Conservation (phyloP, 495 filamentous ascomycete species). For the Tuber indicum region DNA sequence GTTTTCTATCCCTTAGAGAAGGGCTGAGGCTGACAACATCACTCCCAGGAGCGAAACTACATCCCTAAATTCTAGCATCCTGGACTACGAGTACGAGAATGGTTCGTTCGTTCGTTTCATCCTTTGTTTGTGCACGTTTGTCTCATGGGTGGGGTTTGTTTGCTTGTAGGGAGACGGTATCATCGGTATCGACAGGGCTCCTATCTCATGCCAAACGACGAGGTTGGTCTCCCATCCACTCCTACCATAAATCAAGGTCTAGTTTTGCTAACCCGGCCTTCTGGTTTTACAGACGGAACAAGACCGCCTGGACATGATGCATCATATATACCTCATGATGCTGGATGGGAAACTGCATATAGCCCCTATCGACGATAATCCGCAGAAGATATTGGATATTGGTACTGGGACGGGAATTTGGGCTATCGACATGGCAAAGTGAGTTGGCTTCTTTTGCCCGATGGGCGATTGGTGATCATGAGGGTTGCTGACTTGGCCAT, state of each 20-base stretch:
- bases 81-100: slow-evolving; percentile 34
- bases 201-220: slow-evolving; percentile 36
- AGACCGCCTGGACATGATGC: slow-evolving; percentile 55
- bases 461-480: not conserved
- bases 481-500: not conserved
- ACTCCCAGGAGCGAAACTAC: slow-evolving; percentile 24
- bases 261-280: not conserved
- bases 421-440: slow-evolving; percentile 51
- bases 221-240: slow-evolving; percentile 13
- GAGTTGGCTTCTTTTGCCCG: not conserved
- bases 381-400: slow-evolving; percentile 51
- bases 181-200: slow-evolving; percentile 34
- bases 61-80: slow-evolving; percentile 25
- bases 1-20: not conserved
- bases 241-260: not conserved
- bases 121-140: slow-evolving; percentile 1
- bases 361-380: slow-evolving; percentile 46
- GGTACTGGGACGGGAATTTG: slow-evolving; percentile 62
- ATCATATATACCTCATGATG: slow-evolving; percentile 54
- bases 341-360: slow-evolving; percentile 54
- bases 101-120: slow-evolving; percentile 15
- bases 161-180: slow-evolving; percentile 24
- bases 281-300: slow-evolving; percentile 24
- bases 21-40: not conserved
- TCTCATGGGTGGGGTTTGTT: not conserved